Conservation (phyloP, 441 rosid genomes). For the Gossypium schwendimanii region DNA sequence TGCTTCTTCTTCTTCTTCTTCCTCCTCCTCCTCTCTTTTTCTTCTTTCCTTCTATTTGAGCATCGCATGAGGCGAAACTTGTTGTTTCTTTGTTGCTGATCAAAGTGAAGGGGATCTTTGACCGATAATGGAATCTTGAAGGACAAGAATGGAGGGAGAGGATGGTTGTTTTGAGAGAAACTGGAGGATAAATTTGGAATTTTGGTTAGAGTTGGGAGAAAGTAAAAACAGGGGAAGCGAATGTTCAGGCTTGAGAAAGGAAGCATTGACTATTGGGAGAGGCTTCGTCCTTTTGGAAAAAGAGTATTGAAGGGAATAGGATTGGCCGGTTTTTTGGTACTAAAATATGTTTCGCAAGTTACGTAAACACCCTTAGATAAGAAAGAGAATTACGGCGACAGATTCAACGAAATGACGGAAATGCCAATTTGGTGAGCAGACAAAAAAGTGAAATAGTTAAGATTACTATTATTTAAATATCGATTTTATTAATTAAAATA, state of each 20-base stretch:
- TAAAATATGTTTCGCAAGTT: background rate
- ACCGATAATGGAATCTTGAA: slow-evolving; percentile 35
- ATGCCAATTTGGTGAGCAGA: background rate
- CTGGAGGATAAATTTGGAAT: slow-evolving; percentile 29
- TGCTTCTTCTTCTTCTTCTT: background rate
- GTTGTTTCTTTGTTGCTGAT: background rate
- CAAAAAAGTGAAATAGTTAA: background rate
- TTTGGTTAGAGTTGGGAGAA: background rate
- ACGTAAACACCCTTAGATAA: background rate
- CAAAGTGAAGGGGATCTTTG: slow-evolving; percentile 37
- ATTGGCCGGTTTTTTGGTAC: background rate
- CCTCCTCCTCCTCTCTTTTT: background rate
- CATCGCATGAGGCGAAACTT: slow-evolving; percentile 6
- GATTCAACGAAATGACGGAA: background rate
- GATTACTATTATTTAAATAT: too few species aligned
- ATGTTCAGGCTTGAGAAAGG: slow-evolving; percentile 4
- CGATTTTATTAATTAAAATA: too few species aligned
- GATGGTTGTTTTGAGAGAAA: slow-evolving; percentile 2
- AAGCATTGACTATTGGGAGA: background rate
- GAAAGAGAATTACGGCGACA: background rate
- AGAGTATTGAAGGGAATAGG: slow-evolving; percentile 14
- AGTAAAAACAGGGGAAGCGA: background rate
- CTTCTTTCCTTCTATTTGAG: background rate
- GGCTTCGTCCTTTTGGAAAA: background rate
- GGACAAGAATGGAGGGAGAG: slow-evolving; percentile 5